Conservation (phyloP, 1,284 basidiomycete genomes). For the Cryptococcus depauperatus region DNA sequence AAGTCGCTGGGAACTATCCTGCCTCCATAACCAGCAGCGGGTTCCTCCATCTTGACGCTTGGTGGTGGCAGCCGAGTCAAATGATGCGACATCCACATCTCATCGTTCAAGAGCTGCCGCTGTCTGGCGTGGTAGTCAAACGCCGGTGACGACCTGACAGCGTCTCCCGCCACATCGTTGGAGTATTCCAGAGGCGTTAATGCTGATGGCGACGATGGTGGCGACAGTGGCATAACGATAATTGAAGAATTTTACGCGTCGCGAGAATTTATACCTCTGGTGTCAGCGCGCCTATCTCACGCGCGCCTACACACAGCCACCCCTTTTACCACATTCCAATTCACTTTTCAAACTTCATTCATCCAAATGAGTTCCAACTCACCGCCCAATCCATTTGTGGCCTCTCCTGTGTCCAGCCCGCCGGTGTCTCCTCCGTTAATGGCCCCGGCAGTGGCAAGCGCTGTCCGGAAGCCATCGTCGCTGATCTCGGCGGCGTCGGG, state of each 20-base stretch:
- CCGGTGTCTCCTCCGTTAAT: constrained; percentile 9
- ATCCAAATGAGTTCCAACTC: constrained; percentile 9
- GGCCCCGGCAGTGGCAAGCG: constrained; percentile 6
- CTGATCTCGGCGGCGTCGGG: constrained; percentile 33
- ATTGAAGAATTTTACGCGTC: too few relatives aligned
- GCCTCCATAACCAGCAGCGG: constrained; percentile 1
- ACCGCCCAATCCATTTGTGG: constrained; percentile 18
- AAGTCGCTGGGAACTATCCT: constrained; percentile 6
- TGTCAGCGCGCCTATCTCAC: too few relatives aligned
- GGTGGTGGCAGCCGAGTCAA: constrained; percentile 36
- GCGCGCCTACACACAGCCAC: too few relatives aligned
- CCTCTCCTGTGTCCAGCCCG: constrained; percentile 1
- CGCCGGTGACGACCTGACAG: constrained; percentile 39
- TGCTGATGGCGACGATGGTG: too few relatives aligned
- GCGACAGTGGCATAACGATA: too few relatives aligned
- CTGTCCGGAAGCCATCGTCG: constrained; percentile 18
- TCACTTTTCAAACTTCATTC: not conserved
- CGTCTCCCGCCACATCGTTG: too few relatives aligned
- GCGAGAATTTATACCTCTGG: too few relatives aligned
- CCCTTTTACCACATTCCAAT: too few relatives aligned
- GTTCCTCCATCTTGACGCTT: constrained; percentile 16
- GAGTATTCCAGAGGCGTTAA: too few relatives aligned
- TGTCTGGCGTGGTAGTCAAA: constrained; percentile 45
- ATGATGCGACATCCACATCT: constrained; percentile 43
- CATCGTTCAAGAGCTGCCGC: constrained; percentile 39